Evolutionary conservation across 129 eudicot genomes (phyloP), one percentile per base, ranked within the genome.

Genomic region (Flaveria sonorensis): DNA sequence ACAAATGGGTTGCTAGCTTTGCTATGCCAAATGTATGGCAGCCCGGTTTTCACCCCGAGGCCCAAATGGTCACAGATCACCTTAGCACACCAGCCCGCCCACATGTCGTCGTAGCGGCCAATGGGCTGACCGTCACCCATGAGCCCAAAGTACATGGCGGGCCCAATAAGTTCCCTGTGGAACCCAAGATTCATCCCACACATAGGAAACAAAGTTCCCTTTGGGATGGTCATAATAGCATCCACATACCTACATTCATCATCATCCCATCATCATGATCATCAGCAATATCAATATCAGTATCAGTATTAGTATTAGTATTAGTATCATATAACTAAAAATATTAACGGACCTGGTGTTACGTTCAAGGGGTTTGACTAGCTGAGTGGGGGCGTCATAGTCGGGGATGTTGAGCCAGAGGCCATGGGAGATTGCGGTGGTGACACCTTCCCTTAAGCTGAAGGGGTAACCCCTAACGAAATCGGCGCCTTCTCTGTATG

Each of bases 391-490:
- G 62, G 93, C 93, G 55, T 89, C 92, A 36, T 89, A 89, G 67
- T 89, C 96, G 1, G 96, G 96, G 81, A 89, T 89, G 89, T 89
- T 89, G 75, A 89, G 91, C 96, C 96, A 90, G 72, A 90, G 96
- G 0, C 92, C 96, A 64, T 90, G 96, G 24, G 96, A 90, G 66
- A 90, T 84, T 20, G 96, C 96, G 48, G 92, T 90, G 19, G 96
- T 88, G 43, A 81, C 96, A 18, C 96, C 96, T 63, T 87, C 96
- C 51, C 92, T 72, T 70, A 90, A 55, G 85, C 96, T 90, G 51
- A 87, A 90, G 1, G 96, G 96, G 77, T 87, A 87, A 0, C 96
- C 96, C 18, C 90, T 85, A 9, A 90, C 96, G 70, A 83, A 90
- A 59, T 90, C 92, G 1, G 96, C 92, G 53, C 96, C 96, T 10